phyloP scores from a whole-genome alignment of 306 rosid genomes.

The Lupinus albus region DNA sequence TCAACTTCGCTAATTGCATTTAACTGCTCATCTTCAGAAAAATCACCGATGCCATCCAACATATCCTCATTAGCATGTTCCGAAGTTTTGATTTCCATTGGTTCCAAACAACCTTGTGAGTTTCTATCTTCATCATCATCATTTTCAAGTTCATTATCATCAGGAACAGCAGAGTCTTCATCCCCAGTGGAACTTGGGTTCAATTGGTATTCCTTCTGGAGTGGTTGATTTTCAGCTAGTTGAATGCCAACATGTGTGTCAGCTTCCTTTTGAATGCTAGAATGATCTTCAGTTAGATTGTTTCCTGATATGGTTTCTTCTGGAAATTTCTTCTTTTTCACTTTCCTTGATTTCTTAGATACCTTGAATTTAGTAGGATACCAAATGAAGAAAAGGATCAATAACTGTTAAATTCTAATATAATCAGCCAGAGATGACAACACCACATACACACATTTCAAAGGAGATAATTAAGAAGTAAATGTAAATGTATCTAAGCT shows the following conservation, averaged over 20 bases:
- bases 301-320: conserved; percentile 51
- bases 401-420: conserved; percentile 14
- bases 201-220: conserved; percentile 41
- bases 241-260: conserved; percentile 47
- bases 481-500: conserved; percentile 7
- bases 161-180: conserved; percentile 37
- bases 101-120: conserved; percentile 38
- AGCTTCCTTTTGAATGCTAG: conserved; percentile 48
- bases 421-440: neutral
- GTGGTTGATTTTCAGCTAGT: conserved; percentile 44
- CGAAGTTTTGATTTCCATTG: conserved; percentile 43
- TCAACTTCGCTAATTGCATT: conserved; percentile 76
- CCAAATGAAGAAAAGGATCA: conserved; percentile 26
- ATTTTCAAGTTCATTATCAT: conserved; percentile 42
- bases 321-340: conserved; percentile 51
- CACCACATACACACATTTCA: conserved; percentile 4
- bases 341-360: conserved; percentile 71
- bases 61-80: conserved; percentile 52
- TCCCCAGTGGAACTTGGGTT: conserved; percentile 47
- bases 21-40: conserved; percentile 74
- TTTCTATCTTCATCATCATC: conserved; percentile 40
- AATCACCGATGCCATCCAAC: conserved; percentile 50
- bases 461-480: neutral
- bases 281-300: conserved; percentile 49
- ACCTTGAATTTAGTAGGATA: conserved; percentile 57